These are phyloP conservation scores for Glycine latifolia DNA, from an alignment of 306 rosid genomes.

Conservation along the genomic window DNA sequence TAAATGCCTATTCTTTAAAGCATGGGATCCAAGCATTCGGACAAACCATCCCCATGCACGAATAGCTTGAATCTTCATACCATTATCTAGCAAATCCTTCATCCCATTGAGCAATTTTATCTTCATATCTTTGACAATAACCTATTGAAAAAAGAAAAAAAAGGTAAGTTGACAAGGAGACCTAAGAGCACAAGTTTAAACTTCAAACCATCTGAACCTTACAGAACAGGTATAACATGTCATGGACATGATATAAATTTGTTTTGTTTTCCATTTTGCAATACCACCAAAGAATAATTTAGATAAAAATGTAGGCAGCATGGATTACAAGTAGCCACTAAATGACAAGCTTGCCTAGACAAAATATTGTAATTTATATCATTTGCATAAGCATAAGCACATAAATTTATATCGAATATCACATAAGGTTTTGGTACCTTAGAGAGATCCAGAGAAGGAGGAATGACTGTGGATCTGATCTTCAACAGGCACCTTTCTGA, in stretches of 20 bases:
- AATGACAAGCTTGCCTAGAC: conserved; percentile 24
- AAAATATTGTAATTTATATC: conserved; percentile 16
- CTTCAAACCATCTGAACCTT: conserved; percentile 32
- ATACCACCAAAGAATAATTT: neutral
- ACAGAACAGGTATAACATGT: conserved; percentile 18
- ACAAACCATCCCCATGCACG: conserved; percentile 95
- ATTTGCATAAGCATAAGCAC: conserved; percentile 11
- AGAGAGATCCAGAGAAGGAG: conserved; percentile 75
- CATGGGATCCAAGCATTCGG: conserved; percentile 72
- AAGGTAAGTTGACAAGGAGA: conserved; percentile 13
- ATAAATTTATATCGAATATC: conserved; percentile 20
- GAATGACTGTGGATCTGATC: conserved; percentile 67
- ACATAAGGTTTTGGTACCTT: conserved; percentile 57
- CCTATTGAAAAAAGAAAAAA: conserved; percentile 50
- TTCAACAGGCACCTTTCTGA: conserved; percentile 82
- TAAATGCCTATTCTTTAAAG: conserved; percentile 70
- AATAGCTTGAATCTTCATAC: conserved; percentile 76
- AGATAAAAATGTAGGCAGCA: conserved; percentile 31
- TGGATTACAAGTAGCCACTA: conserved; percentile 17
- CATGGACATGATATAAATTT: neutral
- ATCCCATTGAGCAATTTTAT: conserved; percentile 62
- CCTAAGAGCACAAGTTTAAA: conserved; percentile 35
- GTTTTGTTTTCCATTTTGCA: conserved; percentile 30
- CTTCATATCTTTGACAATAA: conserved; percentile 75
- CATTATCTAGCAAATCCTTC: conserved; percentile 67